Percentiles rank a stretch among this genome's conserved stretches.
Evolutionary conservation across 805 yeast genomes (phyloP).

Genomic region (Suhomyces pyralidae): DNA sequence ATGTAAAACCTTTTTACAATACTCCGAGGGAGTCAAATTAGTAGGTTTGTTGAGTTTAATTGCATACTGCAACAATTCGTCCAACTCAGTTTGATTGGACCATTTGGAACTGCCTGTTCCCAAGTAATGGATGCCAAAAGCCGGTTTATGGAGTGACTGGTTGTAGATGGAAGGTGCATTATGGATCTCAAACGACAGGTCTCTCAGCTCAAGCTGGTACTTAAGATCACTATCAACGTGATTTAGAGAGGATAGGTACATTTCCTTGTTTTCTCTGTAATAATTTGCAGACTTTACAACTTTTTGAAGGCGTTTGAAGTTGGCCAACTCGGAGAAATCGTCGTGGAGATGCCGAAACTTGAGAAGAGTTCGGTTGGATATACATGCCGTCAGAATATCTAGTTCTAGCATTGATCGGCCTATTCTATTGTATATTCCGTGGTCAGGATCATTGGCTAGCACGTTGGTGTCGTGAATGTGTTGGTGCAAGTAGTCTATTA

Average conservation of each 20-base stretch:
- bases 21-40: background rate
- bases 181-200: slow-evolving; percentile 12
- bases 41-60: slow-evolving; percentile 18
- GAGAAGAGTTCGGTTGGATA: slow-evolving; percentile 52
- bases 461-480: slow-evolving; percentile 27
- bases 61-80: slow-evolving; percentile 29
- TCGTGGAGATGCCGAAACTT: slow-evolving; percentile 49
- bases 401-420: slow-evolving; percentile 68
- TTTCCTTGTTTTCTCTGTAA: slow-evolving; percentile 11
- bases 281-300: background rate
- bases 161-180: slow-evolving; percentile 7
- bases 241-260: slow-evolving; percentile 45
- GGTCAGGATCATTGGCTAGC: slow-evolving; percentile 15
- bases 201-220: slow-evolving; percentile 45
- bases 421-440: slow-evolving; percentile 43
- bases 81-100: slow-evolving; percentile 29
- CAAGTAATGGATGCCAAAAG: slow-evolving; percentile 6
- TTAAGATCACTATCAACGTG: slow-evolving; percentile 59
- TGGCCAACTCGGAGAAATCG: slow-evolving; percentile 40
- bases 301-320: slow-evolving; percentile 4
- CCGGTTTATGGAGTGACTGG: slow-evolving; percentile 2
- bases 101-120: slow-evolving; percentile 27
- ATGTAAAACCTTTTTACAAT: background rate
- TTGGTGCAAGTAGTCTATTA: slow-evolving; percentile 16
- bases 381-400: slow-evolving; percentile 61